These are phyloP conservation scores for Aspergillus clavatus DNA, from an alignment of 2,329 filamentous ascomycete species.

Conservation along the genomic window DNA sequence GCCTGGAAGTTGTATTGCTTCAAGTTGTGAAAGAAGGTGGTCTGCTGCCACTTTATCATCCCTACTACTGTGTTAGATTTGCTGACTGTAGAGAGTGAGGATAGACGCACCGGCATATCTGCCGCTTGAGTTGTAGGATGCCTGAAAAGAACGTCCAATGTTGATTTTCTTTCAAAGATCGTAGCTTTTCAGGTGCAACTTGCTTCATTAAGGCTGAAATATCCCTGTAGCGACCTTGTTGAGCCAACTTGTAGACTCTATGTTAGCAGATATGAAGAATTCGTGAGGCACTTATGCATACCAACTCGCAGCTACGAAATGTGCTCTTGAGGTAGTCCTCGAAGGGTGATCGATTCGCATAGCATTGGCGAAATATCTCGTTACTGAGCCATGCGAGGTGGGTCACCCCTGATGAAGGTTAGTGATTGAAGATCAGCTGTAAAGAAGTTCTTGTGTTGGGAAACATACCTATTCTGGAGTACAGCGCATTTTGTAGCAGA, in stretches of 20 bases:
- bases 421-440: conserved; percentile 7
- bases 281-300: conserved; percentile 22
- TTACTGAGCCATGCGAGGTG: conserved; percentile 55
- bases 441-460: background rate
- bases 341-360: conserved; percentile 59
- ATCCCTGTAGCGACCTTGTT: conserved; percentile 65
- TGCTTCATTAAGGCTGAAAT: conserved; percentile 58
- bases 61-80: conserved; percentile 32
- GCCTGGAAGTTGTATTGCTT: conserved; percentile 50
- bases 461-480: conserved; percentile 66
- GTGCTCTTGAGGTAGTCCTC: conserved; percentile 75
- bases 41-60: conserved; percentile 55
- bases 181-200: conserved; percentile 58
- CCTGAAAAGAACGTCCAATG: conserved; percentile 42
- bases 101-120: conserved; percentile 38
- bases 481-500: conserved; percentile 67
- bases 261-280: conserved; percentile 2
- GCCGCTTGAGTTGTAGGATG: conserved; percentile 38
- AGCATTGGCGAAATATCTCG: conserved; percentile 71
- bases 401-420: conserved; percentile 42
- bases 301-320: conserved; percentile 64
- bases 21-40: conserved; percentile 54
- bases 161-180: conserved; percentile 72
- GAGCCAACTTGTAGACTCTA: conserved; percentile 44
- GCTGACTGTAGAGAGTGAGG: background rate